These are phyloP conservation scores for Emmonsia crescens DNA, from an alignment of 2,329 filamentous ascomycete species.

Conservation along the genomic window DNA sequence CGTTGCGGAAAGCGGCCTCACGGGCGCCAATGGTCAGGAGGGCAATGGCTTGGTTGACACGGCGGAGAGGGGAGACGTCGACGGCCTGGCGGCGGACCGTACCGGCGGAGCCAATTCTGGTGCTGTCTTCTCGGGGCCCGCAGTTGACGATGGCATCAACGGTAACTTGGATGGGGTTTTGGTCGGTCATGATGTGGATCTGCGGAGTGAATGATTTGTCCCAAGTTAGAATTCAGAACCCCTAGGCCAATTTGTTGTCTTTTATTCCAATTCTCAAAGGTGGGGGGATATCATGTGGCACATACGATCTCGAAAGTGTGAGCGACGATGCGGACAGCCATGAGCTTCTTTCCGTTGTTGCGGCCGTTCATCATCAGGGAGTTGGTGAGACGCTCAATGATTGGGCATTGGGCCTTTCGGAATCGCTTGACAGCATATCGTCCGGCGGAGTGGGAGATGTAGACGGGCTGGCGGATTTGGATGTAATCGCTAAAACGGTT, in stretches of 20 bases:
- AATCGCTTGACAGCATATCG: constrained; percentile 99
- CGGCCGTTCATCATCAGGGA: constrained; percentile 99
- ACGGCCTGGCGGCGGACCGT: constrained; percentile 99
- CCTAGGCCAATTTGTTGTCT: neutral
- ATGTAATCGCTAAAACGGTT: constrained; percentile 76
- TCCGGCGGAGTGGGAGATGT: constrained; percentile 96
- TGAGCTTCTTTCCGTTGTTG: constrained; percentile 99
- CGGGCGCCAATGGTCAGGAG: constrained; percentile 98
- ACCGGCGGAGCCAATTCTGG: constrained; percentile 98
- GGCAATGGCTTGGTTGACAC: constrained; percentile 99
- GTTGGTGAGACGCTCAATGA: constrained; percentile 99
- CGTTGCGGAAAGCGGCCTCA: constrained; percentile 98
- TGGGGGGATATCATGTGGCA: constrained; percentile 21
- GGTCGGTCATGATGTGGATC: constrained; percentile 99
- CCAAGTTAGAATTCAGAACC: neutral
- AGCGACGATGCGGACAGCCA: constrained; percentile 98
- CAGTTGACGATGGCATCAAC: constrained; percentile 99
- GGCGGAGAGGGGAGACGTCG: constrained; percentile 98
- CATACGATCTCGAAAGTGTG: constrained; percentile 99
- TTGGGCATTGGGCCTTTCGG: constrained; percentile 99
- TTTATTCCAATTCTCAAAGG: neutral
- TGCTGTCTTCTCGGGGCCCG: constrained; percentile 98
- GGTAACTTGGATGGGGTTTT: constrained; percentile 99
- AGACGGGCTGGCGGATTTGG: constrained; percentile 97
- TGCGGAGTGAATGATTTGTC: constrained; percentile 30